Base-by-base conservation (phyloP, 768 basidiomycete species). In the Hemileccinum impolitum region DNA sequence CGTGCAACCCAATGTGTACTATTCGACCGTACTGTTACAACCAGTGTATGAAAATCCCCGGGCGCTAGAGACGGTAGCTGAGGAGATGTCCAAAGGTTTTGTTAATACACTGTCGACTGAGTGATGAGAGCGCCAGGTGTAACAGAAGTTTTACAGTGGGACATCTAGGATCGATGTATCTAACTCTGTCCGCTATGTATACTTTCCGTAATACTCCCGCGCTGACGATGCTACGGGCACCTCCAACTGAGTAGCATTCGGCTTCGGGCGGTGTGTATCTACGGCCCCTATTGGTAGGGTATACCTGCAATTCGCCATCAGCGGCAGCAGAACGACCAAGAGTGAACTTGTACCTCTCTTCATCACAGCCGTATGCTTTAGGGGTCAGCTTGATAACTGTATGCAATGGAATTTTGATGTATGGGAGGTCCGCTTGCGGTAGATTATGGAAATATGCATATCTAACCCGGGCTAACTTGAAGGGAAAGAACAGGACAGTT, bases 321-420 rank as follows among this genome's bases (percentile, higher is more conserved):
- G 39, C 21, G 13, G 44, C 13, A 25, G 39, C 1, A 38, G 18
- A 30, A 12, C 0, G 25, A 31, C 0, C n/a, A 3, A 3, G 18
- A 4, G 36, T 32, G n/a, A 12, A 15, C 48, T 44, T 73, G 40
- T 48, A 86, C 88, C 94, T 78, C 66, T 94, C 94, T 66, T 99
- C 96, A 65, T 98, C 94, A 72, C 95, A 98, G 34, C 96, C 96
- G 66, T 98, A 99, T 1, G 96, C 96, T 64, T 91, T 94, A 10
- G 96, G 96, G 1, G 95, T 98, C 39, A 99, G 78, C 71, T 98
- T 98, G 68, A 99, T 96, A 32, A 99, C 87, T 0, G 95, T 99
- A 65, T 99, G 96, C 48, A 95, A 69, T 1, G 94, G 94, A 39
- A 97, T 94, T 73, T 94, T 95, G 75, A 98, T 90, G 66, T 99